phyloP scores from a whole-genome alignment of 164 flowering plant species.

The Aristolochia contorta region DNA sequence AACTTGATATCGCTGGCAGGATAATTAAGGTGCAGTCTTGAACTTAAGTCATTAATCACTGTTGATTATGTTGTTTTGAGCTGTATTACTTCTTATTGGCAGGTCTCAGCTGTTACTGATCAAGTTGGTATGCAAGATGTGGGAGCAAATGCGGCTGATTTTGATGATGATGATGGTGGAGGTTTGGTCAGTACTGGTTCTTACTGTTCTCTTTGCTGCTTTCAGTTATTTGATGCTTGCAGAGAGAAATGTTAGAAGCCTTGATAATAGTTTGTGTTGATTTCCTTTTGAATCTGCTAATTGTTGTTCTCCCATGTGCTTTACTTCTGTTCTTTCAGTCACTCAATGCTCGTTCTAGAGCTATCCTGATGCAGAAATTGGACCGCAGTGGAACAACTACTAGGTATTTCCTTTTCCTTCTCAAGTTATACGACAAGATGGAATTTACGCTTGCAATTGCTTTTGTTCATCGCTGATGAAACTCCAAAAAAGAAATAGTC shows the following conservation, averaged over 20 bases:
- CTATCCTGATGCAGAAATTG: conserved; percentile 75
- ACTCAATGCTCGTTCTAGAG: conserved; percentile 90
- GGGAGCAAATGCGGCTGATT: conserved; percentile 58
- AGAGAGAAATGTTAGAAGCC: background rate
- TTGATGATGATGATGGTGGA: conserved; percentile 97
- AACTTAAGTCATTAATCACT: background rate
- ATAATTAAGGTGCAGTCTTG: conserved; percentile 43
- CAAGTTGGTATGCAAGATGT: conserved; percentile 63
- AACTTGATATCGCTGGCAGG: conserved; percentile 89
- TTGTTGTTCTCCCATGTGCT: background rate
- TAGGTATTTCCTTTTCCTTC: conserved; percentile 32
- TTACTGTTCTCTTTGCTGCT: background rate
- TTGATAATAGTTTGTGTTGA: background rate
- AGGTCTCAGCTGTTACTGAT: conserved; percentile 95
- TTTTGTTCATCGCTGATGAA: no score
- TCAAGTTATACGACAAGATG: no score
- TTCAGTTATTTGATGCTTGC: background rate
- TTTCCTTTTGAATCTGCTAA: no score
- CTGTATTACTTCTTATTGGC: background rate
- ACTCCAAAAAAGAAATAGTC: no score
- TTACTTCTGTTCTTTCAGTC: conserved; percentile 39
- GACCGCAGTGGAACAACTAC: conserved; percentile 81
- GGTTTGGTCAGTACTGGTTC: conserved; percentile 63
- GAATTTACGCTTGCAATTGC: no score
- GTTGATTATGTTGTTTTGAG: background rate